These are phyloP conservation scores for Hypoxylon sp. DNA, from an alignment of 2,329 filamentous ascomycete genomes.

Conservation along the genomic window DNA sequence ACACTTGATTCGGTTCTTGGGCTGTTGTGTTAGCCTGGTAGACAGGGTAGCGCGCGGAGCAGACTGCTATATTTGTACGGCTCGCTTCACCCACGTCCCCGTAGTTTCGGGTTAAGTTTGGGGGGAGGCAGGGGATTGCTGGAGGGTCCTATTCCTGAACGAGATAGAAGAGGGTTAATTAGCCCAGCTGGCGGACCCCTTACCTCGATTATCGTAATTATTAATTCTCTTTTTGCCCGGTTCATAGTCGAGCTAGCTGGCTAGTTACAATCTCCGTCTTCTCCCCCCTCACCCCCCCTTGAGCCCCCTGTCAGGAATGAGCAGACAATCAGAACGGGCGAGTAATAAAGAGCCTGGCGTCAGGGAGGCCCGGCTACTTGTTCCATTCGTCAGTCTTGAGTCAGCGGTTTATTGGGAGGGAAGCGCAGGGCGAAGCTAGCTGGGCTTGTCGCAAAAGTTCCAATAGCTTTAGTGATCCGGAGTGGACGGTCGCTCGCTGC, in stretches of 20 bases:
- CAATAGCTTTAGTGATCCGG: conserved; percentile 8
- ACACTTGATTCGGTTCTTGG: background rate
- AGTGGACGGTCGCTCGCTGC: conserved; percentile 2
- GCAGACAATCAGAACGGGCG: no score
- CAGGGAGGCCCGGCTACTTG: background rate
- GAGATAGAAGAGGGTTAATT: no score
- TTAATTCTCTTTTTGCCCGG: background rate
- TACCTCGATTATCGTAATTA: no score
- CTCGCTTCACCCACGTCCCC: background rate
- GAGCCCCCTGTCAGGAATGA: background rate
- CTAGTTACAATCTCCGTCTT: no score
- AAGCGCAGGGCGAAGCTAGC: conserved; percentile 5
- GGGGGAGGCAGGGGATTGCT: background rate
- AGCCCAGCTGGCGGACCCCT: no score
- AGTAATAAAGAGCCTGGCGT: background rate
- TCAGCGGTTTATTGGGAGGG: background rate
- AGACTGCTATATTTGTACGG: conserved; percentile 20
- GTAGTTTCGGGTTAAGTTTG: background rate
- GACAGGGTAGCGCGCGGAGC: conserved; percentile 23
- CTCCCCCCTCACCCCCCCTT: background rate
- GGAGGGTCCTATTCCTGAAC: background rate
- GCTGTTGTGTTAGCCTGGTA: no score
- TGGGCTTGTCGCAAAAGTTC: conserved; percentile 6
- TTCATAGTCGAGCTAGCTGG: no score
- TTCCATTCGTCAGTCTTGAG: conserved; percentile 1